Evolutionary conservation across 2,329 filamentous ascomycete genomes (phyloP).

Genomic region (Dendrostoma leiphaemia): DNA sequence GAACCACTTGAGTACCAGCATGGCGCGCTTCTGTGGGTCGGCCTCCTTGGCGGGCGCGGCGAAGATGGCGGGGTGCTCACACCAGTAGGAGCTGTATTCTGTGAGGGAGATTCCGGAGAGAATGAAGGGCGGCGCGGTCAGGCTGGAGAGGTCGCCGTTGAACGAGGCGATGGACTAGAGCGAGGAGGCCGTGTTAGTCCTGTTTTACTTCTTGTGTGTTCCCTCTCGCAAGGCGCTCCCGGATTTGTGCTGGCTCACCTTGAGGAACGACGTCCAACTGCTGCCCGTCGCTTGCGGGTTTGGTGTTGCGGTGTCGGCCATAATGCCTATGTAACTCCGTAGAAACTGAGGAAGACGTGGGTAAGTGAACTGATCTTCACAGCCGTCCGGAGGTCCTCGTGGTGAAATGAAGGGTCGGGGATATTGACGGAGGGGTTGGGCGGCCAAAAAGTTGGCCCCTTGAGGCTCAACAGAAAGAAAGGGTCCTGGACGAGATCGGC

Average conservation of each 20-base stretch:
- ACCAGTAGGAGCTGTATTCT: slow-evolving; percentile 82
- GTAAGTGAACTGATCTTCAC: background rate
- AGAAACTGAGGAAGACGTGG: background rate
- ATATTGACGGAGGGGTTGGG: background rate
- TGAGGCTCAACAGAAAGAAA: slow-evolving; percentile 9
- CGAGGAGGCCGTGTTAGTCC: background rate
- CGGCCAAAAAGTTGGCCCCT: background rate
- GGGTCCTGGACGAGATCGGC: slow-evolving; percentile 16
- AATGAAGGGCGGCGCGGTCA: slow-evolving; percentile 81
- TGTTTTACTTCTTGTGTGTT: background rate
- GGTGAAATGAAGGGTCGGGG: background rate
- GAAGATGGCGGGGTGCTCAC: slow-evolving; percentile 73
- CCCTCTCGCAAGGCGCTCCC: background rate
- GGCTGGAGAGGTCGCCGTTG: slow-evolving; percentile 76
- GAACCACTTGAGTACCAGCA: slow-evolving; percentile 96
- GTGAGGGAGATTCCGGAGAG: slow-evolving; percentile 75
- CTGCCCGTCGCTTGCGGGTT: slow-evolving; percentile 36
- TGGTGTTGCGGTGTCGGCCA: slow-evolving; percentile 19
- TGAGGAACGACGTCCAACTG: slow-evolving; percentile 53
- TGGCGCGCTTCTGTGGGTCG: slow-evolving; percentile 76
- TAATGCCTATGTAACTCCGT: background rate
- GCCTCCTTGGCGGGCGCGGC: slow-evolving; percentile 77
- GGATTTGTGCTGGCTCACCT: slow-evolving; percentile 35
- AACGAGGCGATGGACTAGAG: slow-evolving; percentile 72
- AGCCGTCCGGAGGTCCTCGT: background rate